Evolutionary conservation across 257 asterid genomes (phyloP).

Genomic region (Gynochthodes officinalis): DNA sequence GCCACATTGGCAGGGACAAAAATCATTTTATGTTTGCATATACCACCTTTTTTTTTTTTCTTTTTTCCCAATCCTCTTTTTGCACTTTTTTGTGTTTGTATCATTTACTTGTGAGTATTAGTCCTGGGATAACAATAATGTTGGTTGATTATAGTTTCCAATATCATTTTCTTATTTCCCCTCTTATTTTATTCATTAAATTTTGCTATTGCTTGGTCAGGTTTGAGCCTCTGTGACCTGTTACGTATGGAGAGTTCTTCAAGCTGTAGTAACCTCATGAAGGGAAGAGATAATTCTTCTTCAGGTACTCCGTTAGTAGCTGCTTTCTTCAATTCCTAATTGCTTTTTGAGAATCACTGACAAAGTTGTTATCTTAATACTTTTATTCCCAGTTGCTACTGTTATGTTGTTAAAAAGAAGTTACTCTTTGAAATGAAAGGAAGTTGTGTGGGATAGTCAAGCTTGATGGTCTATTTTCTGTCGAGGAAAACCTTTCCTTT

Average conservation of each 20-base stretch:
- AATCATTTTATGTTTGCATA: not conserved
- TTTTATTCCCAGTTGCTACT: not conserved
- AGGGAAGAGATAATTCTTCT: conserved; percentile 24
- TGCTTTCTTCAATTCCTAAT: not conserved
- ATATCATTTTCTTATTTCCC: not conserved
- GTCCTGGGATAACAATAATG: not conserved
- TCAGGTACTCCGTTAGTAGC: conserved; percentile 26
- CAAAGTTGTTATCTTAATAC: not conserved
- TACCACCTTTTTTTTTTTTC: not conserved
- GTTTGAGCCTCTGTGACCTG: conserved; percentile 59
- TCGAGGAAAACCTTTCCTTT: too few species aligned
- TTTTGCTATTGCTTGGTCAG: conserved; percentile 28
- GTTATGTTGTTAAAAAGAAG: too few species aligned
- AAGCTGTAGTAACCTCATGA: conserved; percentile 30
- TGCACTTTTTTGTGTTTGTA: not conserved
- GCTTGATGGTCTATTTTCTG: too few species aligned
- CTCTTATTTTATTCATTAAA: not conserved
- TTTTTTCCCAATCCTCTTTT: not conserved
- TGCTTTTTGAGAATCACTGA: not conserved
- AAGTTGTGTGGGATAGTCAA: too few species aligned
- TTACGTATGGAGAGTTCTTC: conserved; percentile 49
- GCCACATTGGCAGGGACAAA: not conserved
- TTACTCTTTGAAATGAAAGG: too few species aligned
- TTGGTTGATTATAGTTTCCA: not conserved
- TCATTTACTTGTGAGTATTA: not conserved